phyloP scores from a whole-genome alignment of 2,329 filamentous ascomycete genomes.

The Aspergillus fijiensis region DNA sequence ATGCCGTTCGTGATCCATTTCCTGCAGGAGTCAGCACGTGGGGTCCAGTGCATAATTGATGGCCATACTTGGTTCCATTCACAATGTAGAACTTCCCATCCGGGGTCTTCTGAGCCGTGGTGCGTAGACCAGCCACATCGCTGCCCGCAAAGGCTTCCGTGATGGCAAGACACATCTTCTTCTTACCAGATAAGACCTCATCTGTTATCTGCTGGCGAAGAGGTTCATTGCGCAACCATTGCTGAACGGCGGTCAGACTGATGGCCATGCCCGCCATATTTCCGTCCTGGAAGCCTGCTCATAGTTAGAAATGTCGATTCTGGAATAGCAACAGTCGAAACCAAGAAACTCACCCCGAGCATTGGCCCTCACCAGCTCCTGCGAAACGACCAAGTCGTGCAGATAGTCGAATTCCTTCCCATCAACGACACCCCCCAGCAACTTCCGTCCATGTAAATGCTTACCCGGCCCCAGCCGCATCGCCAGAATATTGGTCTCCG shows the following conservation, averaged over 20 bases:
- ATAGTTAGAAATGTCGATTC: not conserved
- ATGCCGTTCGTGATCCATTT: constrained; percentile 86
- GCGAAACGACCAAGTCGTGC: constrained; percentile 73
- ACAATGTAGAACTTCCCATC: constrained; percentile 72
- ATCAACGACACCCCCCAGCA: constrained; percentile 69
- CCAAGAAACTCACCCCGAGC: constrained; percentile 53
- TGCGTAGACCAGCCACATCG: constrained; percentile 76
- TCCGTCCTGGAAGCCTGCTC: constrained; percentile 71
- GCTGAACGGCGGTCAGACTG: constrained; percentile 73
- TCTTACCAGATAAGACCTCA: constrained; percentile 74
- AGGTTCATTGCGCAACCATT: constrained; percentile 69
- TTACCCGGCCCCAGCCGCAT: constrained; percentile 83
- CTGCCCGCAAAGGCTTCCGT: constrained; percentile 85
- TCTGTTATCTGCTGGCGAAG: constrained; percentile 67
- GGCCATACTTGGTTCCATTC: constrained; percentile 40
- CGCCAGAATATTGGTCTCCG: constrained; percentile 69
- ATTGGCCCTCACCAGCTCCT: constrained; percentile 70
- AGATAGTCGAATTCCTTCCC: constrained; percentile 85
- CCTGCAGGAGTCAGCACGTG: constrained; percentile 52
- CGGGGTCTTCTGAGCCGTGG: constrained; percentile 72
- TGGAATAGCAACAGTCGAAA: not conserved
- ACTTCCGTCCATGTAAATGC: constrained; percentile 69
- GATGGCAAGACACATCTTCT: constrained; percentile 85
- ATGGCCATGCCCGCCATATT: constrained; percentile 88
- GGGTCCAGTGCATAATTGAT: not conserved